Evolutionary conservation across 139 green algal genomes (phyloP), one percentile per base, ranked within the genome.

Genomic region (Chlamydomonas schloesseri): DNA sequence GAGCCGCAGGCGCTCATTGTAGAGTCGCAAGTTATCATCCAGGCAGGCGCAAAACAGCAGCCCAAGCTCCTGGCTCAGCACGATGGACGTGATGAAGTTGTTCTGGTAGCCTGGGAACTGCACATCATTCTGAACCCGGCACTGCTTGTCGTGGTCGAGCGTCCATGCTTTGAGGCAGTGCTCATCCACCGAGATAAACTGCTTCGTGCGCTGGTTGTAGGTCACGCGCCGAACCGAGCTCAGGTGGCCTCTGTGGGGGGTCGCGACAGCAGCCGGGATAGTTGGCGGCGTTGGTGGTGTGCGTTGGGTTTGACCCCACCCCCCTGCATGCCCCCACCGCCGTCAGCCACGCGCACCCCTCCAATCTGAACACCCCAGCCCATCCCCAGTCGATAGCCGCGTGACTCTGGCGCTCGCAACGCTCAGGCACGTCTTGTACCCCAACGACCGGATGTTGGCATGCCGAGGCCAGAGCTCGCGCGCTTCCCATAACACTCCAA

Each of bases 131-230:
- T 87, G 31, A 0, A 92, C 69, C 33, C 68, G 73, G 17, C 64
- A 85, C 75, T 33, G 73, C 1, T 83, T 83, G 28, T 88, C 72
- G 50, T 73, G 73, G 21, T 85, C 50, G n/a, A 20, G 18, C 6
- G 42, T 47, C 82, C 88, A 89, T 3, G 82, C 71, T 46, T 89
- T 88, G 24, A 91, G 34, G 50, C 33, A 84, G 37, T 86, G 88
- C 73, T 93, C 90, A 33, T 91, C 87, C 17, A 64, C n/a, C n/a
- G 73, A 88, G 3, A 90, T 18, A 50, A 93, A 93, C 1, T 81
- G 69, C 24, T 78, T 55, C 1, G 24, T 81, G 6, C 64, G 60
- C 36, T 33, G 23, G 64, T 90, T 93, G 83, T 76, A 85, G 0
- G 70, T 26, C 20, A 90, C 86, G 3, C 37, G 53, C 0, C 90